Evolutionary conservation across 129 eudicot species (phyloP), one percentile per base, ranked within the genome.

Genomic region (Heracleum sosnowskyi): DNA sequence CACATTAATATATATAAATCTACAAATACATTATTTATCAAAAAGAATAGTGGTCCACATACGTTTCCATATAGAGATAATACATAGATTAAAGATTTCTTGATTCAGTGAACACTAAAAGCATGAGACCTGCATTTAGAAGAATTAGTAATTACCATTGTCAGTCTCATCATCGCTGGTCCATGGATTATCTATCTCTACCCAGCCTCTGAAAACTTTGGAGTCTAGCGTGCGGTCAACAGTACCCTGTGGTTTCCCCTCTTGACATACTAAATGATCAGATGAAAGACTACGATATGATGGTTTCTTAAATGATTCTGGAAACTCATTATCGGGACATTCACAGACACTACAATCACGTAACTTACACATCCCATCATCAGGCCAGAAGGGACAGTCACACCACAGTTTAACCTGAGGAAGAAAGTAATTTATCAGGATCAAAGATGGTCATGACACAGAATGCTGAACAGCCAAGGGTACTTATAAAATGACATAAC

Each of bases 301-400:
- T 57, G 89, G 88, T 69, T 75, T 84, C 79, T 85, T 92, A 79
- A 92, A 89, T 33, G 84, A 33, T 80, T 91, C 96, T 1, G 97
- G 98, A 79, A 95, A 95, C 80, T 92, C 99, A 79, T 86, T 79
- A 63, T 92, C 99, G 41, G 97, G 92, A 84, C 97, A 95, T 86
- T 92, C 95, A 64, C 99, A 95, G 26, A 95, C 96, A 81, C 96
- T 92, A 79, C 99, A 95, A 82, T 95, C 97, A 16, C 96, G 97
- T 78, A 95, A 75, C 60, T 86, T 83, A 84, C 98, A 91, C 96
- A 91, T 90, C 6, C 97, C 98, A 81, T 95, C 98, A 79, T 95
- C 97, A 24, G 94, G 97, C 99, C 97, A 95, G 84, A 92, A 92
- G 35, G 94, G 99, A 81, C 99, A 95, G 85, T 95, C 97, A 77